Evolutionary conservation across 1,284 basidiomycete species (phyloP).

Genomic region (Apiotrichum siamense): DNA sequence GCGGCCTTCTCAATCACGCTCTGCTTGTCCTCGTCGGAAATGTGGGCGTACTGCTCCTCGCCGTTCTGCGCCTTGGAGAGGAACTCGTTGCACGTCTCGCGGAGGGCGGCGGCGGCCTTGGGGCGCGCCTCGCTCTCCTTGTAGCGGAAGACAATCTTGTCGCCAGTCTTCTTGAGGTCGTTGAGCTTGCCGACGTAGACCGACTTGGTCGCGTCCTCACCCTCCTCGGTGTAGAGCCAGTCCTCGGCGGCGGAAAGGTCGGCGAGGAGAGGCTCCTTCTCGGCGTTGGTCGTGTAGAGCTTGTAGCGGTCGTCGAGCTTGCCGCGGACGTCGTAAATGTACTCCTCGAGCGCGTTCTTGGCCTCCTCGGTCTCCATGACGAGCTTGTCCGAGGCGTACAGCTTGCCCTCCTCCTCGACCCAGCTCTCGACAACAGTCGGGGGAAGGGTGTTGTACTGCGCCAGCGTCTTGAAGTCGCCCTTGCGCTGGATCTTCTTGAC

Average conservation of each 20-base stretch:
- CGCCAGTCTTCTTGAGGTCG: slow-evolving; percentile 70
- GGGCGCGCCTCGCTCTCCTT: slow-evolving; percentile 74
- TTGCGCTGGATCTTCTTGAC: slow-evolving; percentile 69
- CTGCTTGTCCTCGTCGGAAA: slow-evolving; percentile 79
- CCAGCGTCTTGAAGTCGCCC: slow-evolving; percentile 67
- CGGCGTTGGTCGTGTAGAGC: slow-evolving; percentile 61
- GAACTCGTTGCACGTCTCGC: slow-evolving; percentile 79
- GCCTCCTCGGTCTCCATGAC: slow-evolving; percentile 93
- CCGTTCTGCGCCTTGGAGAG: slow-evolving; percentile 68
- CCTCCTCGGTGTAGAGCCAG: slow-evolving; percentile 92
- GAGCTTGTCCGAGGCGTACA: slow-evolving; percentile 85
- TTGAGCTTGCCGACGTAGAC: slow-evolving; percentile 76
- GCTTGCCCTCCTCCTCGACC: slow-evolving; percentile 73
- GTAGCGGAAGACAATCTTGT: slow-evolving; percentile 74
- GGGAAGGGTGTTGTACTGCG: slow-evolving; percentile 61
- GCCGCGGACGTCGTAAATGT: slow-evolving; percentile 85
- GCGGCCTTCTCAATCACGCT: slow-evolving; percentile 57
- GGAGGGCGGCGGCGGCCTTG: slow-evolving; percentile 62
- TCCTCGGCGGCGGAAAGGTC: slow-evolving; percentile 74
- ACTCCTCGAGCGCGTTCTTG: slow-evolving; percentile 95
- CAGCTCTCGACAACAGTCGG: slow-evolving; percentile 56
- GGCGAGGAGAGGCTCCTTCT: slow-evolving; percentile 68
- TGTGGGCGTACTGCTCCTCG: slow-evolving; percentile 81
- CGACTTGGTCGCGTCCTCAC: slow-evolving; percentile 88
- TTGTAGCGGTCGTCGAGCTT: slow-evolving; percentile 85